Conservation (phyloP, 306 rosid species). For the Pterocarpus macrocarpus region DNA sequence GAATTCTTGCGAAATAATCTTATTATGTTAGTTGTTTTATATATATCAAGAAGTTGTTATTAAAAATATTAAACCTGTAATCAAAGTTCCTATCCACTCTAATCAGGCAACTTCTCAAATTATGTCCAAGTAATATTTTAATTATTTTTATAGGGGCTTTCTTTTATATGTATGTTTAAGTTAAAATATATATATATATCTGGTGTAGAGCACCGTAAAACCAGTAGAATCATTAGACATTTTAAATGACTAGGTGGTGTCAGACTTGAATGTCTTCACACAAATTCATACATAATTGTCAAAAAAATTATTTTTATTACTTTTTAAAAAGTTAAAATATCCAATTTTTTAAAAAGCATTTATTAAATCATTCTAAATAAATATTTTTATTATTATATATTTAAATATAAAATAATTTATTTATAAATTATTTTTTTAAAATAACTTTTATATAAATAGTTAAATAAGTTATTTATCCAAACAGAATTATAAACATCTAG, state of each 20-base stretch:
- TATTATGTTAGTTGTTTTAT: neutral
- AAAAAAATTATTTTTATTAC: too few relatives aligned
- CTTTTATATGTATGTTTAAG: too few relatives aligned
- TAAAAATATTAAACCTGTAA: conserved; percentile 1
- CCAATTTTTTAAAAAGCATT: too few relatives aligned
- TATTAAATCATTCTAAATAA: too few relatives aligned
- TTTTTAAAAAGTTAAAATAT: too few relatives aligned
- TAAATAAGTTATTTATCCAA: too few relatives aligned
- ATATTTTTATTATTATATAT: too few relatives aligned
- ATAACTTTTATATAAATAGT: too few relatives aligned
- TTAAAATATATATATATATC: too few relatives aligned
- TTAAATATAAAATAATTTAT: too few relatives aligned
- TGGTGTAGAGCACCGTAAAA: too few relatives aligned
- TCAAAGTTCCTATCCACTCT: neutral
- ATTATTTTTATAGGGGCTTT: neutral
- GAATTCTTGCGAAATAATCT: neutral
- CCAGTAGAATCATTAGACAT: neutral
- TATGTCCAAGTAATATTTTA: neutral
- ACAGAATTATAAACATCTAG: neutral
- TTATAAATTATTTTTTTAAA: too few relatives aligned
- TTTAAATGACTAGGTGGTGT: conserved; percentile 4
- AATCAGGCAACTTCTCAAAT: neutral
- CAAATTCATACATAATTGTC: neutral
- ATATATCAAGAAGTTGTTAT: neutral
- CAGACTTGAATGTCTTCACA: conserved; percentile 18